These are phyloP conservation scores for Boletus semigastroideus DNA, from an alignment of 1,284 basidiomycete species.

Conservation along the genomic window DNA sequence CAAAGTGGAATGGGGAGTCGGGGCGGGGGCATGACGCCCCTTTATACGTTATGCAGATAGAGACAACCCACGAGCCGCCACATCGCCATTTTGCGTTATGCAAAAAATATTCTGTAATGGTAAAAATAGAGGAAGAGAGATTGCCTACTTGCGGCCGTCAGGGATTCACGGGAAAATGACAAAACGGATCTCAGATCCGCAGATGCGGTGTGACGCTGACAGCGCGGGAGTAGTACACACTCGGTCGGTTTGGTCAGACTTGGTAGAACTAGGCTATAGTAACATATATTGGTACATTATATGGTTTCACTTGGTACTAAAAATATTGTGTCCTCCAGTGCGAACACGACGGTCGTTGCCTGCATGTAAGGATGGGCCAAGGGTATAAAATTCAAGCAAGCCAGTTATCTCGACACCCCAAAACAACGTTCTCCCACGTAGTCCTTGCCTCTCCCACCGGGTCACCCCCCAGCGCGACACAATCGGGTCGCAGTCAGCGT, in stretches of 20 bases:
- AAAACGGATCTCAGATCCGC: conserved; percentile 33
- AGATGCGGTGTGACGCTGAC: conserved; percentile 27
- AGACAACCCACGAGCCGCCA: conserved; percentile 22
- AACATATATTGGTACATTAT: background rate
- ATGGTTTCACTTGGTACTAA: conserved; percentile 10
- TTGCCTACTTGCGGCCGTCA: conserved; percentile 32
- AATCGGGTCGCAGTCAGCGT: conserved; percentile 9
- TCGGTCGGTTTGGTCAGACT: conserved; percentile 8
- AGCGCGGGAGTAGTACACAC: conserved; percentile 15
- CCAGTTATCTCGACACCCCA: conserved; percentile 19
- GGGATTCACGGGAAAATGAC: conserved; percentile 37
- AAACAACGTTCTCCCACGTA: conserved; percentile 27
- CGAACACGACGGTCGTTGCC: conserved; percentile 3
- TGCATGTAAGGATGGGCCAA: conserved; percentile 13
- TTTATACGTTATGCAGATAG: conserved; percentile 39
- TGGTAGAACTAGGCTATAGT: conserved; percentile 21
- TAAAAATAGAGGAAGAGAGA: conserved; percentile 35
- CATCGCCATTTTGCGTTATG: conserved; percentile 22
- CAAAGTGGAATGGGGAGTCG: conserved; percentile 31
- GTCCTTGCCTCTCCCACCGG: conserved; percentile 10
- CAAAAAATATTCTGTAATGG: conserved; percentile 33
- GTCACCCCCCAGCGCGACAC: conserved; percentile 5
- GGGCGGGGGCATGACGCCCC: conserved; percentile 30
- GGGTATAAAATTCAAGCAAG: conserved; percentile 6
- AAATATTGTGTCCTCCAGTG: conserved; percentile 13